Evolutionary conservation across 371 early-diverging fungal genomes (phyloP), one percentile per base, ranked within the genome.

Genomic region (Apophysomyces elegans): DNA sequence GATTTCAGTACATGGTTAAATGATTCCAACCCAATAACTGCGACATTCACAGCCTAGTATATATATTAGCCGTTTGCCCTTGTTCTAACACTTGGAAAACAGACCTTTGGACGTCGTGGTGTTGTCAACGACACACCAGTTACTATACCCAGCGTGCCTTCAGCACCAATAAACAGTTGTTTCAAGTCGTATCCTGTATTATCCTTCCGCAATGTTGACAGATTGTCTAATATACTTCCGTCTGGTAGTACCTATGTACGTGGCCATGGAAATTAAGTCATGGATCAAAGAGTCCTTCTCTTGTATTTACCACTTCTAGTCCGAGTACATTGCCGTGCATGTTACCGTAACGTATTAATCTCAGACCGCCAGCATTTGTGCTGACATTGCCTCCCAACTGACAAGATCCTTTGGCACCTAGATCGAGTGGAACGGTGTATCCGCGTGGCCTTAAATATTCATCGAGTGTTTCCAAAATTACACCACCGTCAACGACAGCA

Each of bases 311-410:
- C 57, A 81, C 90, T 79, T 93, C 91, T 37, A 92, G 69, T 5
- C 93, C 93, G 45, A 97, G 84, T 5, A 95, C 96, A 37, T 89
- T 90, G 13, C 96, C 96, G 66, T 95, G 95, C 37, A 97, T 76
- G 21, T 89, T 88, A 36, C 97, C 97, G 75, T 93, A 97, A 14
- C 92, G 81, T 68, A 96, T 77, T 43, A 93, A 79, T 36, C 96
- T 78, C 58, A 96, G 79, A 0, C 98, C 96, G 35, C 97, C 96
- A 0, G 97, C 97, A 72, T 97, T 96, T 4, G 96, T 94, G 7
- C 94, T 89, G 4, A 96, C 92, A 69, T 96, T 96, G 56, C 97
- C 96, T 44, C 96, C 97, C 45, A 97, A 88, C 56, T 92, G 91
- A 73, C 93, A 94, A 35, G 85, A 70, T 32, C 75, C 78, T 74